phyloP scores from a whole-genome alignment of 805 yeast genomes.

The Wickerhamiella occidentalis region DNA sequence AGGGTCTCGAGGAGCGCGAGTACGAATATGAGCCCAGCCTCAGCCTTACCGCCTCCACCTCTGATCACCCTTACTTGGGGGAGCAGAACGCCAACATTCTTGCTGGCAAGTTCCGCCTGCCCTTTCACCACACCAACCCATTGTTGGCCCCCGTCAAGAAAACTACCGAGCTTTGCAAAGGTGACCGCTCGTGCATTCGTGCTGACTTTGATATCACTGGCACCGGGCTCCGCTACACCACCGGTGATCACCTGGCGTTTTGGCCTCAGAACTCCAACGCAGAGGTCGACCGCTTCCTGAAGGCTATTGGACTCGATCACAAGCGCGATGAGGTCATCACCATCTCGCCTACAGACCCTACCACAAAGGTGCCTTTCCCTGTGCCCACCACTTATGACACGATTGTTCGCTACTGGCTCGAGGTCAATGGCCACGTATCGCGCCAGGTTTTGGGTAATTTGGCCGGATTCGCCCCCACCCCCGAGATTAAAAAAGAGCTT shows the following conservation, averaged over 20 bases:
- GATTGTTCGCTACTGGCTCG: slow-evolving; percentile 72
- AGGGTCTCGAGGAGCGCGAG: slow-evolving; percentile 69
- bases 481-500: slow-evolving; percentile 39
- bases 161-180: slow-evolving; percentile 60
- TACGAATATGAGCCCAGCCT: slow-evolving; percentile 63
- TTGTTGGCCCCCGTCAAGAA: slow-evolving; percentile 54
- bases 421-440: slow-evolving; percentile 85
- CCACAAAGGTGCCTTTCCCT: slow-evolving; percentile 34
- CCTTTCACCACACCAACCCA: slow-evolving; percentile 74
- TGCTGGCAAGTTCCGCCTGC: slow-evolving; percentile 40
- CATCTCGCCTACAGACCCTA: slow-evolving; percentile 52
- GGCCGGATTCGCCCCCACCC: slow-evolving; percentile 71
- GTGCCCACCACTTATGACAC: slow-evolving; percentile 76
- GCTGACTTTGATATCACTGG: slow-evolving; percentile 73
- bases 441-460: slow-evolving; percentile 69
- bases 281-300: slow-evolving; percentile 53
- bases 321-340: slow-evolving; percentile 46
- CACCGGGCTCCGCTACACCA: slow-evolving; percentile 67
- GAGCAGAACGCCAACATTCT: slow-evolving; percentile 61
- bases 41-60: slow-evolving; percentile 24
- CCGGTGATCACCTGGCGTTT: slow-evolving; percentile 92
- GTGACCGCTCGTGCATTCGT: slow-evolving; percentile 71
- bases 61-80: slow-evolving; percentile 51
- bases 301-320: slow-evolving; percentile 46
- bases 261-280: slow-evolving; percentile 86